Evolutionary conservation across 139 green algal species (phyloP).

Genomic region (Coccomyxa sp.): DNA sequence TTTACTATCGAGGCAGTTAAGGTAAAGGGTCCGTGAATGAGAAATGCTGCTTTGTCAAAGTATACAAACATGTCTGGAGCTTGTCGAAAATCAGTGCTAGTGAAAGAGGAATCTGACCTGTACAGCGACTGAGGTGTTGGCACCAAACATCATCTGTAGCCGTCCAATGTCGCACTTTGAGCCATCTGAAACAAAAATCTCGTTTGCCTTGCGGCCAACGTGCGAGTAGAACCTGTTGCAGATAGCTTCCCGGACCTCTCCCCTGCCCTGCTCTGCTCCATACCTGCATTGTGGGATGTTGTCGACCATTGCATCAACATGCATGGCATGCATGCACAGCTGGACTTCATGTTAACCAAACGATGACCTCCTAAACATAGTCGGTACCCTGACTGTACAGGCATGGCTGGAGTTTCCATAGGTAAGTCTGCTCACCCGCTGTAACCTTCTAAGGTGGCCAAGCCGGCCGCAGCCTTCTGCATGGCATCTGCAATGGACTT

Average conservation of each 20-base stretch:
- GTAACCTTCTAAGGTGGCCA: constrained; percentile 93
- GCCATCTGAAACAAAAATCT: constrained; percentile 97
- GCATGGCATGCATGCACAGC: neutral
- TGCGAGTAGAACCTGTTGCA: constrained; percentile 75
- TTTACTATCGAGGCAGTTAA: neutral
- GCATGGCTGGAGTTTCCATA: neutral
- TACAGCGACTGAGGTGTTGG: constrained; percentile 16
- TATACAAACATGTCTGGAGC: neutral
- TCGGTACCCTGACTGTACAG: too few relatives aligned
- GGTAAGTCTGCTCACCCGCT: constrained; percentile 58
- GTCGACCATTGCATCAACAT: neutral
- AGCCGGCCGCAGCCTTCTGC: constrained; percentile 66
- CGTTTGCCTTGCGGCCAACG: constrained; percentile 54
- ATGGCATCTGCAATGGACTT: constrained; percentile 81
- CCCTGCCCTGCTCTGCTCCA: constrained; percentile 89
- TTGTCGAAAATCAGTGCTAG: too few relatives aligned
- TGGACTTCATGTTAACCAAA: neutral
- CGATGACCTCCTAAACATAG: too few relatives aligned
- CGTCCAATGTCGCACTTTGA: constrained; percentile 98
- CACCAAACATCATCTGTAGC: constrained; percentile 83
- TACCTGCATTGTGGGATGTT: constrained; percentile 60
- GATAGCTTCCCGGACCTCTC: constrained; percentile 73
- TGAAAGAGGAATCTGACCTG: constrained; percentile 4
- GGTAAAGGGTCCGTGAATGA: too few relatives aligned
- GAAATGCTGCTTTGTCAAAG: neutral